phyloP scores from a whole-genome alignment of 495 filamentous ascomycete species.

The Talaromyces proteolyticus region DNA sequence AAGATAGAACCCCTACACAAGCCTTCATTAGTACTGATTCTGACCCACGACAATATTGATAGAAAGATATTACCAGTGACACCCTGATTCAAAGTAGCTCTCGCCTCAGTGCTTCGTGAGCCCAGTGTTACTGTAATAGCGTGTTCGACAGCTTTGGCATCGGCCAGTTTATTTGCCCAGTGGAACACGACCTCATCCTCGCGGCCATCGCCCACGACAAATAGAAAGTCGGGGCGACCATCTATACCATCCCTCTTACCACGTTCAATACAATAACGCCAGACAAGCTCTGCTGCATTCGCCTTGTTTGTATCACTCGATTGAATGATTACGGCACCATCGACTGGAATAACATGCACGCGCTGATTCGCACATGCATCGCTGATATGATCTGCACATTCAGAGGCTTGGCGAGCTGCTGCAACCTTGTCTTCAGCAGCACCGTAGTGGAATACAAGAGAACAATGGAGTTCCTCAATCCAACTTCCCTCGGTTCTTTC shows the following conservation, averaged over 20 bases:
- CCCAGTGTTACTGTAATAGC: conserved; percentile 81
- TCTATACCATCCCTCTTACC: conserved; percentile 25
- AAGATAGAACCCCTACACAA: conserved; percentile 4
- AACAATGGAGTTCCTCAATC: conserved; percentile 83
- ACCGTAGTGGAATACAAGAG: conserved; percentile 81
- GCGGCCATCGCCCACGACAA: conserved; percentile 81
- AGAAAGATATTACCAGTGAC: conserved; percentile 57
- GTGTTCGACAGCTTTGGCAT: conserved; percentile 48
- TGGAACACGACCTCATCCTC: conserved; percentile 91
- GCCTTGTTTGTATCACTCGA: conserved; percentile 75
- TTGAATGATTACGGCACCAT: conserved; percentile 74
- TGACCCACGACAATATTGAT: neutral
- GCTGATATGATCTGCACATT: conserved; percentile 89
- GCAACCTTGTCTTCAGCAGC: conserved; percentile 67
- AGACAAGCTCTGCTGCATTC: conserved; percentile 65
- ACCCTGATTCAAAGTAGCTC: conserved; percentile 77
- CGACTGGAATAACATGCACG: conserved; percentile 77
- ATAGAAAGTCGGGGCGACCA: conserved; percentile 63
- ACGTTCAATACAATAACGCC: conserved; percentile 47
- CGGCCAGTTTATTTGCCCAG: conserved; percentile 76
- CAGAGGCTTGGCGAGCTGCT: conserved; percentile 71
- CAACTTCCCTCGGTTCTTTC: conserved; percentile 81
- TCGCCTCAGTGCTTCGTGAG: conserved; percentile 79
- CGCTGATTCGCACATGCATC: conserved; percentile 77
- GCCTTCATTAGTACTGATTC: neutral